Evolutionary conservation across 2,329 filamentous ascomycete genomes (phyloP), one percentile per base, ranked within the genome.

Genomic region (Calonectria naviculata): DNA sequence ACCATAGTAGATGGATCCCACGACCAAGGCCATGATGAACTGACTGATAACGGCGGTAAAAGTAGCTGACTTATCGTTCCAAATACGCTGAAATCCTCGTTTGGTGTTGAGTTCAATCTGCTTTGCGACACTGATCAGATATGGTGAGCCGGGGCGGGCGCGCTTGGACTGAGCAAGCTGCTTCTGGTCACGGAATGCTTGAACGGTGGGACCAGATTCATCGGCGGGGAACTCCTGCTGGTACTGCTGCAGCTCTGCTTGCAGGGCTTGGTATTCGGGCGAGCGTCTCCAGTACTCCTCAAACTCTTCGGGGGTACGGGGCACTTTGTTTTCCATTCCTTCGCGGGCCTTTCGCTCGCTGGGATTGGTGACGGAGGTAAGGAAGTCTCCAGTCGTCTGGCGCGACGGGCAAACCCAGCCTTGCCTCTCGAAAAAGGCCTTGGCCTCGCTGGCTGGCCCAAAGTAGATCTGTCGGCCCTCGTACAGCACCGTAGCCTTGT

Each of bases 381-480:
- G 83, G 77, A 94, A 94, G 76, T 94, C 93, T 2, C 88, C 90
- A 0, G 89, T 92, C 0, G 92, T 94, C 78, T 94, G 92, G 3
- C 93, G 87, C 3, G 87, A 81, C 0, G 92, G 92, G 75, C 92
- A 94, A 34, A 88, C 80, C 87, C 90, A 95, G 54, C 93, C 93
- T 81, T 93, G 89, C 13, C 88, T 83, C 75, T 91, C 89, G 71
- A 95, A 95, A 81, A 91, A 95, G 0, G 80, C 80, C 76, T 88
- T 91, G 0, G 93, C 93, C 3, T 85, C 80, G 8, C 76, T 79
- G 0, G 90, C 89, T 0, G 89, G 88, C 0, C 94, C 94, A 72
- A 92, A 95, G 84, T 91, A 96, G 73, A 95, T 95, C 78, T 95
- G 89, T 0, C 92, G 88, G 1, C 94, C 94, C 78, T 95, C 92